These are phyloP conservation scores for Aspergillus luchuensis DNA, from an alignment of 2,329 filamentous ascomycete species.

Conservation along the genomic window DNA sequence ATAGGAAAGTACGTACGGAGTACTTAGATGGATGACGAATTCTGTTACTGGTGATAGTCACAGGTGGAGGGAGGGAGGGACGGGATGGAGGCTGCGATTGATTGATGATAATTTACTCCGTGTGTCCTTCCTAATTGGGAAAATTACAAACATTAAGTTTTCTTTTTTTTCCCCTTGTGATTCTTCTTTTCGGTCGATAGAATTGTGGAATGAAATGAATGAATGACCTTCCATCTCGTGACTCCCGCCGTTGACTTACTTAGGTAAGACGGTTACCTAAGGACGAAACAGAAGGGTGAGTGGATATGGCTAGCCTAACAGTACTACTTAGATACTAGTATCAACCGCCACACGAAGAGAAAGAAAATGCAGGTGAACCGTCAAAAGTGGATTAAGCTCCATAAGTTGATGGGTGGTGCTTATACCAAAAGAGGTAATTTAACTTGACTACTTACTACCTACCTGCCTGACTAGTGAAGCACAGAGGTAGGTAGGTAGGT, in stretches of 20 bases:
- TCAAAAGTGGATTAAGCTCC: constrained; percentile 4
- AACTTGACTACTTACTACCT: not conserved
- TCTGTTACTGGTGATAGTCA: not conserved
- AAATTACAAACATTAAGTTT: not conserved
- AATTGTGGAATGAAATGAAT: too few species aligned
- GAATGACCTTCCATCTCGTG: too few species aligned
- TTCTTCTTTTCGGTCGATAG: too few species aligned
- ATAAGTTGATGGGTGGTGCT: not conserved
- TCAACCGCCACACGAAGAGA: not conserved
- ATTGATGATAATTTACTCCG: too few species aligned
- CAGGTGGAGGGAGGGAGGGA: not conserved
- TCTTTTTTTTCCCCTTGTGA: not conserved
- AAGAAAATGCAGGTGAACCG: constrained; percentile 1
- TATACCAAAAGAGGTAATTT: constrained; percentile 4
- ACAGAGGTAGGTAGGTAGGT: not conserved
- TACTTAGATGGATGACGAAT: not conserved
- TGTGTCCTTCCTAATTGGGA: not conserved
- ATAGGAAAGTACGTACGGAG: not conserved
- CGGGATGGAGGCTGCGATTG: not conserved
- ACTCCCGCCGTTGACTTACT: not conserved
- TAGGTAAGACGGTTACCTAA: constrained; percentile 4
- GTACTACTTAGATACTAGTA: not conserved
- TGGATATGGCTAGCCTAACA: too few species aligned
- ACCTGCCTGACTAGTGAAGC: not conserved
- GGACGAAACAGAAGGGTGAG: not conserved